Evolutionary conservation across 768 basidiomycete species (phyloP).

Genomic region (Pleurotus tuoliensis): DNA sequence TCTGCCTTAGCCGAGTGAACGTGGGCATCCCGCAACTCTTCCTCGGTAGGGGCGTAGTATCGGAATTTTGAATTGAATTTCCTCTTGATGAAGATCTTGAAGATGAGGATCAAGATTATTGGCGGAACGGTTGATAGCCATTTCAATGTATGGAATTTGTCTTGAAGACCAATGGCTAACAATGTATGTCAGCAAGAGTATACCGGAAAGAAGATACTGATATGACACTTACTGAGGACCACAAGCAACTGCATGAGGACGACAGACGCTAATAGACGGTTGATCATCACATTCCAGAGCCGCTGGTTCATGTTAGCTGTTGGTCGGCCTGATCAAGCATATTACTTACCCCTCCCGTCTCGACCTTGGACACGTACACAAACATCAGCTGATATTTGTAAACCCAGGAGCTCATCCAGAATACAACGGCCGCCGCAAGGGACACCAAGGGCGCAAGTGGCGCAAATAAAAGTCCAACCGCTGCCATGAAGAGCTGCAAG

Average conservation of each 20-base stretch:
- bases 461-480: constrained; percentile 78
- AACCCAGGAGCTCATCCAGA: constrained; percentile 68
- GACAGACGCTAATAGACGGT: constrained; percentile 62
- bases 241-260: constrained; percentile 76
- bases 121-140: constrained; percentile 73
- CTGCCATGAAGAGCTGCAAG: constrained; percentile 62
- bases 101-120: constrained; percentile 55
- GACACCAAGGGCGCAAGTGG: constrained; percentile 81
- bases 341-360: constrained; percentile 72
- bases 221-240: constrained; percentile 59
- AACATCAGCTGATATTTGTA: constrained; percentile 91
- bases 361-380: constrained; percentile 70
- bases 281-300: constrained; percentile 76
- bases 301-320: constrained; percentile 36
- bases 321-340: not conserved
- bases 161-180: constrained; percentile 68
- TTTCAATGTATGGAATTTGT: constrained; percentile 51
- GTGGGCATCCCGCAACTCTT: constrained; percentile 57
- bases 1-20: constrained; percentile 63
- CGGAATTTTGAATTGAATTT: constrained; percentile 59
- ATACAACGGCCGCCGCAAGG: constrained; percentile 64
- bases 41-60: constrained; percentile 66
- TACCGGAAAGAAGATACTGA: not conserved
- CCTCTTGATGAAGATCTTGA: constrained; percentile 69
- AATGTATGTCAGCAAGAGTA: not conserved